Percentiles rank a stretch among this genome's conserved stretches.
Conservation (phyloP, 2,329 filamentous ascomycete genomes). For the Epicoccum nigrum region DNA sequence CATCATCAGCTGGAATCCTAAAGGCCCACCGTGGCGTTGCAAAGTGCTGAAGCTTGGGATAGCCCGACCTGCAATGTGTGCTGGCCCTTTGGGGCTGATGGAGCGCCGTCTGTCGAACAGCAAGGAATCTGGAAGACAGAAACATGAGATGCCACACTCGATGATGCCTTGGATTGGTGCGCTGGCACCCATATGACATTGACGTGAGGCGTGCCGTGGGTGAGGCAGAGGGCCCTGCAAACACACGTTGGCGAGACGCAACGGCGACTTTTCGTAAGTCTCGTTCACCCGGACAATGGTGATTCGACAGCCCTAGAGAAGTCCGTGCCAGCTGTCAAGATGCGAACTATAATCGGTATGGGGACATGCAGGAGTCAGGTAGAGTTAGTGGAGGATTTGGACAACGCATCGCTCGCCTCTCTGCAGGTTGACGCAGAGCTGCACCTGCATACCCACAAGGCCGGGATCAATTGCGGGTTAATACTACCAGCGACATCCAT, state of each 20-base stretch:
- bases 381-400: constrained; percentile 43
- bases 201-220: constrained; percentile 25
- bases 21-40: constrained; percentile 29
- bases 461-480: constrained; percentile 41
- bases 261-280: constrained; percentile 25
- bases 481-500: constrained; percentile 39
- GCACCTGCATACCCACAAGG: constrained; percentile 44
- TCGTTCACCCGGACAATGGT: constrained; percentile 25
- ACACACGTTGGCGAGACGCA: constrained; percentile 12
- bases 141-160: constrained; percentile 22
- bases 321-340: constrained; percentile 48
- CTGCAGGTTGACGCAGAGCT: constrained; percentile 51
- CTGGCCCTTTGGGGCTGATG: constrained; percentile 30
- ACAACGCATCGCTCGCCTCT: constrained; percentile 43
- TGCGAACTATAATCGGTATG: constrained; percentile 34
- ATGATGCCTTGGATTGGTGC: constrained; percentile 27
- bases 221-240: constrained; percentile 34
- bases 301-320: constrained; percentile 31
- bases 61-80: constrained; percentile 15
- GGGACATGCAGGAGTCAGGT: constrained; percentile 38
- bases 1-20: constrained; percentile 29
- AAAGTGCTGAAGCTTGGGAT: constrained; percentile 9
- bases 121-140: constrained; percentile 15
- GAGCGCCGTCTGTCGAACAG: constrained; percentile 19
- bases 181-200: constrained; percentile 32